These are phyloP conservation scores for Aspergillus sparsus DNA, from an alignment of 495 filamentous ascomycete species.

Conservation along the genomic window DNA sequence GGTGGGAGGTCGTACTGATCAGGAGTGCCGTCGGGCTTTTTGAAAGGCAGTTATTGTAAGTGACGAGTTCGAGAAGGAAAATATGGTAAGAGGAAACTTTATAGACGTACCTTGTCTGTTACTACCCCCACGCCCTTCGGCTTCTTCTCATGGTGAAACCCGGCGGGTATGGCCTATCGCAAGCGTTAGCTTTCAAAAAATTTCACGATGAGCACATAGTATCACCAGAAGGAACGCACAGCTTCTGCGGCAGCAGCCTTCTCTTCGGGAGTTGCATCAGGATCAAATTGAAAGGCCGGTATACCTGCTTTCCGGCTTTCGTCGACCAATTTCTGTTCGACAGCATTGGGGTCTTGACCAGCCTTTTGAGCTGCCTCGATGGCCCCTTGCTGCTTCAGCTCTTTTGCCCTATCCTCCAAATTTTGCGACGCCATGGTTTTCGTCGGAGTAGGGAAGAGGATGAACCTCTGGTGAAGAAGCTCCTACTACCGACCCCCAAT, in stretches of 20 bases:
- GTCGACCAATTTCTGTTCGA: conserved; percentile 68
- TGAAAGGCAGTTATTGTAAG: conserved; percentile 5
- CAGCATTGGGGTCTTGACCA: conserved; percentile 66
- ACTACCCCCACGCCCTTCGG: conserved; percentile 67
- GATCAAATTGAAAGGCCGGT: conserved; percentile 81
- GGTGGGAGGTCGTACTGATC: conserved; percentile 77
- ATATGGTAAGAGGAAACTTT: background rate
- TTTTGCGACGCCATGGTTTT: conserved; percentile 43
- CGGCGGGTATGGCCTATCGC: conserved; percentile 57
- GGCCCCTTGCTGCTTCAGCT: conserved; percentile 78
- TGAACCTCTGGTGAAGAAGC: conserved; percentile 24
- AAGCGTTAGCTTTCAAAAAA: conserved; percentile 23
- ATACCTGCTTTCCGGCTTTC: conserved; percentile 76
- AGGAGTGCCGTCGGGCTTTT: conserved; percentile 64
- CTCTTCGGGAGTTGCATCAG: conserved; percentile 77
- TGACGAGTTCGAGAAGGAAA: background rate
- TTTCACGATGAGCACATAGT: background rate
- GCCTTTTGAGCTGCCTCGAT: conserved; percentile 60
- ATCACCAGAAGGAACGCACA: conserved; percentile 54
- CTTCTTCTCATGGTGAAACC: conserved; percentile 65
- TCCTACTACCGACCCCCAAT: conserved; percentile 21
- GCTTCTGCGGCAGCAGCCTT: conserved; percentile 77
- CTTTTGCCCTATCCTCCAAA: conserved; percentile 40
- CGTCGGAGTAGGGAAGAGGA: conserved; percentile 16
- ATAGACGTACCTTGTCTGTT: conserved; percentile 64